Percentiles rank a stretch among this genome's conserved stretches.
Conservation (phyloP, 106 monocot species). For the Triglochin maritima region DNA sequence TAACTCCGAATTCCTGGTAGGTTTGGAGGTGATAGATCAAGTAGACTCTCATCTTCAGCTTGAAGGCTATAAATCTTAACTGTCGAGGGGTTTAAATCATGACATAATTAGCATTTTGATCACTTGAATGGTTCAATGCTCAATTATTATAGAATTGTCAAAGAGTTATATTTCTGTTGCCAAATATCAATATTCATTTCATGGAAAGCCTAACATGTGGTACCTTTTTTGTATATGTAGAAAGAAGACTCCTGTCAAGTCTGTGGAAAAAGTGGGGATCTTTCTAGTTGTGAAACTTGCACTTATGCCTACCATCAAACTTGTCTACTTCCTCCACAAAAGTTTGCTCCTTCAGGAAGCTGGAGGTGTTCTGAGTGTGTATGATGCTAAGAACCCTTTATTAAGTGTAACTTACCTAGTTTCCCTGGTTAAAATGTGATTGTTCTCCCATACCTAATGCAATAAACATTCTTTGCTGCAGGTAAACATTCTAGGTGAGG, state of each 20-base stretch:
- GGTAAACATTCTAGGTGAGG: constrained; percentile 65
- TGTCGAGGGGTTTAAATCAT: too few relatives aligned
- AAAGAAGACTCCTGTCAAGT: constrained; percentile 66
- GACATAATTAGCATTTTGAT: too few relatives aligned
- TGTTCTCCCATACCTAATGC: neutral
- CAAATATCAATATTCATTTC: too few relatives aligned
- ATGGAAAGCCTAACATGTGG: too few relatives aligned
- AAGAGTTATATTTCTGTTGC: too few relatives aligned
- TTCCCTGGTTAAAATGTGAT: neutral
- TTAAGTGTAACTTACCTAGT: neutral
- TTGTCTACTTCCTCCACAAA: constrained; percentile 61
- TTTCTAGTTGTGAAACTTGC: constrained; percentile 66
- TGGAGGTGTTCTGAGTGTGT: constrained; percentile 99
- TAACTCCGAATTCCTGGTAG: too few relatives aligned
- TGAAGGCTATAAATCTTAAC: too few relatives aligned
- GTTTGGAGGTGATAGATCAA: too few relatives aligned
- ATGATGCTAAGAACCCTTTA: constrained; percentile 8
- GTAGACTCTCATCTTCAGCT: too few relatives aligned
- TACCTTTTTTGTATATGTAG: constrained; percentile 16
- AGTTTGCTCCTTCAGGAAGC: constrained; percentile 23
- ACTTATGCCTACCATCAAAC: constrained; percentile 73
- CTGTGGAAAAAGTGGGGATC: constrained; percentile 70
- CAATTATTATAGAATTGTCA: too few relatives aligned
- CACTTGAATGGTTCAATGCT: too few relatives aligned
- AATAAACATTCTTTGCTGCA: constrained; percentile 8